A percentile compares a stretch with the other conserved stretches of the same genome.
phyloP scores from a whole-genome alignment of 2,329 filamentous ascomycete species.

The Beauveria asiatica region DNA sequence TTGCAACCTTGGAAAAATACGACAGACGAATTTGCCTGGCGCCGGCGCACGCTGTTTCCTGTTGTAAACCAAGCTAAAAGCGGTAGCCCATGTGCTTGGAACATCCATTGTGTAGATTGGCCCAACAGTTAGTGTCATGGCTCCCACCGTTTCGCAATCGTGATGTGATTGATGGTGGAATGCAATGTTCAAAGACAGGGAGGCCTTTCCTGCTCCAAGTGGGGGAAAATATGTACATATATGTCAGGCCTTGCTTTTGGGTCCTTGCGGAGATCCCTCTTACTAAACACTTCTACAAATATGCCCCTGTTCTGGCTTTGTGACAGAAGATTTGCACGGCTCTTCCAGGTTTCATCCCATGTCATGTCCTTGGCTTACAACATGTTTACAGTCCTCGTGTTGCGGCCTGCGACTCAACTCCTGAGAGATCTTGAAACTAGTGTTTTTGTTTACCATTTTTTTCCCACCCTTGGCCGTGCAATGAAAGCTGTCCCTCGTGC shows the following conservation, averaged over 20 bases:
- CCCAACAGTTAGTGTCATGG: not conserved
- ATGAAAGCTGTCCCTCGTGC: not conserved
- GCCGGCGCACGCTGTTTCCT: not conserved
- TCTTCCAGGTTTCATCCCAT: constrained; percentile 8
- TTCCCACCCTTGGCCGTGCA: not conserved
- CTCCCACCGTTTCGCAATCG: not conserved
- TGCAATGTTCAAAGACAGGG: constrained; percentile 1
- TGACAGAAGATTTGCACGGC: not conserved
- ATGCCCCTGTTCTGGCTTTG: not conserved
- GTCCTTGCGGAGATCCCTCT: constrained; percentile 2
- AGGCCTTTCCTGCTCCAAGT: not conserved
- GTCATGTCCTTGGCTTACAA: constrained; percentile 1
- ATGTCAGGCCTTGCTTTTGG: not conserved
- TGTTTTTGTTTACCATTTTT: not conserved
- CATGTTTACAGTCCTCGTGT: not conserved
- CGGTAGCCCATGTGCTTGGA: not conserved
- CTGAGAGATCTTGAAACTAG: not conserved
- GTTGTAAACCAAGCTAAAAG: not conserved
- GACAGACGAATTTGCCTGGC: not conserved
- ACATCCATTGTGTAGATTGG: not conserved
- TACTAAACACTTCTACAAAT: not conserved
- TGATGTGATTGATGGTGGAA: not conserved
- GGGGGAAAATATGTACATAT: constrained; percentile 1
- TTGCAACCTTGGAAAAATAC: constrained; percentile 1
- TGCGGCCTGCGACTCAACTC: not conserved